phyloP scores from a whole-genome alignment of 2,329 filamentous ascomycete species.

The Colletotrichum sp. region DNA sequence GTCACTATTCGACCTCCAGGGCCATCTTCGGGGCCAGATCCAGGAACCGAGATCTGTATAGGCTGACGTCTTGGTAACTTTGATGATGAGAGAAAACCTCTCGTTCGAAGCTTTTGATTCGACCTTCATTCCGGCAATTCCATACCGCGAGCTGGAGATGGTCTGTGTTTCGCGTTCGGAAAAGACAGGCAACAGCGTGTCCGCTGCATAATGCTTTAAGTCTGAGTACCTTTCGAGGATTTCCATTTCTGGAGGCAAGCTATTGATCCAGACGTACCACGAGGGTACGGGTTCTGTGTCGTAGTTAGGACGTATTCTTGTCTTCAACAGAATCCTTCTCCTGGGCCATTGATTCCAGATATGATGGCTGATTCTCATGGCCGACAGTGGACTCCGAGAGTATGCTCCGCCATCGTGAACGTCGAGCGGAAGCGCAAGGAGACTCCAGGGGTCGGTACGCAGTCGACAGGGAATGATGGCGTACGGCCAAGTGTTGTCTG shows the following conservation, averaged over 20 bases:
- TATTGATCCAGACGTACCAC: neutral
- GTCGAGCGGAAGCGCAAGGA: neutral
- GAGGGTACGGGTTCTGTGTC: neutral
- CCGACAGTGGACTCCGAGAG: neutral
- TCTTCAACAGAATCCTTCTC: neutral
- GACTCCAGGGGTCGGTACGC: neutral
- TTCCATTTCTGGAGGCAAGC: neutral
- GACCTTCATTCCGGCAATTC: neutral
- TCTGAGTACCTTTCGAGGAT: neutral
- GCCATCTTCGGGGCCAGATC: neutral
- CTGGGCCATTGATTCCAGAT: neutral
- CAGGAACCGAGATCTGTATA: neutral
- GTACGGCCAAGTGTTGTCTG: neutral
- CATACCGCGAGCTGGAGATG: neutral
- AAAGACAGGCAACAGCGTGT: neutral
- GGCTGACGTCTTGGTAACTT: neutral
- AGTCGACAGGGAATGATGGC: neutral
- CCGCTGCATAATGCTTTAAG: neutral
- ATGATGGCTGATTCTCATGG: neutral
- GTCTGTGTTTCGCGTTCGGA: neutral
- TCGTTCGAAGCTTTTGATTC: neutral
- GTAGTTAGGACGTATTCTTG: neutral
- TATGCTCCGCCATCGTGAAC: neutral
- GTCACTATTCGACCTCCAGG: neutral
- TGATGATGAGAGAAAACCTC: neutral